Evolutionary conservation across 1,139 yeast genomes (phyloP).

Genomic region (Kodamaea ohmeri): DNA sequence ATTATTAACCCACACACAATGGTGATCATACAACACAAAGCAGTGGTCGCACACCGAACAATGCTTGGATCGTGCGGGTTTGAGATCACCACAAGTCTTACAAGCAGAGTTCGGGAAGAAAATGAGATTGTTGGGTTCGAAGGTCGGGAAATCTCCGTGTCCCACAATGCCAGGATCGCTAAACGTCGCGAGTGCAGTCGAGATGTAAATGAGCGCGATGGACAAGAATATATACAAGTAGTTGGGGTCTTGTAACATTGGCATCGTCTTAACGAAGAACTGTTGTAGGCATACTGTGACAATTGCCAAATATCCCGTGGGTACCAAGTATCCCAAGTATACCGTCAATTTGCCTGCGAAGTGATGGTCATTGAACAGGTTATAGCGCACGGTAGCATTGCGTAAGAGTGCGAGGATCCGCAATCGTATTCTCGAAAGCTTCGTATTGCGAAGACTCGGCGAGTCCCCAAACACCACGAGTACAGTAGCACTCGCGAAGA

Average conservation of each 20-base stretch:
- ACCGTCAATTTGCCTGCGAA: slow-evolving; percentile 20
- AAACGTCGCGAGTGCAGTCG: slow-evolving; percentile 42
- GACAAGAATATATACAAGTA: slow-evolving; percentile 25
- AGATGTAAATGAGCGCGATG: slow-evolving; percentile 34
- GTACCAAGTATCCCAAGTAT: slow-evolving; percentile 43
- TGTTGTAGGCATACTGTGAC: slow-evolving; percentile 45
- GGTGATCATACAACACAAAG: slow-evolving; percentile 76
- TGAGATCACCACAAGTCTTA: slow-evolving; percentile 61
- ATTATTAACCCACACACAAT: slow-evolving; percentile 92
- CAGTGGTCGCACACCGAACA: slow-evolving; percentile 74
- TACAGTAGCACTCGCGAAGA: slow-evolving; percentile 11
- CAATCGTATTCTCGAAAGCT: slow-evolving; percentile 24
- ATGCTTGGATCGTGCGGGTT: slow-evolving; percentile 89
- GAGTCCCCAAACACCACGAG: slow-evolving; percentile 51
- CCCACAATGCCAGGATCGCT: slow-evolving; percentile 53
- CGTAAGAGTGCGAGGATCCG: slow-evolving; percentile 10
- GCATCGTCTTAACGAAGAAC: slow-evolving; percentile 44
- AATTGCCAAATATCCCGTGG: slow-evolving; percentile 45
- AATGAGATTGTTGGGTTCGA: slow-evolving; percentile 53
- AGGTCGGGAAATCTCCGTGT: slow-evolving; percentile 14
- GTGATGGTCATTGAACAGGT: slow-evolving; percentile 11
- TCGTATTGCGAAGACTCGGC: slow-evolving; percentile 44
- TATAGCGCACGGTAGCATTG: slow-evolving; percentile 8
- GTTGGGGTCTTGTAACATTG: slow-evolving; percentile 21
- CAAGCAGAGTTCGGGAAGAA: slow-evolving; percentile 46